These are phyloP conservation scores for Eucalyptus albens DNA, from an alignment of 345 rosid species.

Conservation along the genomic window DNA sequence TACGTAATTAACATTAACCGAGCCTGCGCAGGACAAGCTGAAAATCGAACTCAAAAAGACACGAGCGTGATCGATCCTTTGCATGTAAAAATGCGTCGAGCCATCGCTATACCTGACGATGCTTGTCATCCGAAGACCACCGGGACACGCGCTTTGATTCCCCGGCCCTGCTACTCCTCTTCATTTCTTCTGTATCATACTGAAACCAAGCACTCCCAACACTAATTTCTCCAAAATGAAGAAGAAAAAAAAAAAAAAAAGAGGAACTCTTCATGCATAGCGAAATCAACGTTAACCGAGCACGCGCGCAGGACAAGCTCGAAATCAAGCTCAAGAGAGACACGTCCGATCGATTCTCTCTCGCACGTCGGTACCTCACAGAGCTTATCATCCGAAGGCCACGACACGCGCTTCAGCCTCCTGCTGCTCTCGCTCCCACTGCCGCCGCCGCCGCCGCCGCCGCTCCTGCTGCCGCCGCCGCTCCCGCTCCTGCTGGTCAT, in stretches of 20 bases:
- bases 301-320: too few species aligned
- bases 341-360: background rate
- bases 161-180: background rate
- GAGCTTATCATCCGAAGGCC: background rate
- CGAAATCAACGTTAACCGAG: background rate
- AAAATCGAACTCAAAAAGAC: background rate
- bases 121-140: slow-evolving; percentile 38
- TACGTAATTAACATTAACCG: background rate
- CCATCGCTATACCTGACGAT: slow-evolving; percentile 43
- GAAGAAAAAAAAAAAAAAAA: too few species aligned
- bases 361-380: background rate
- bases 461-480: background rate
- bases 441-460: background rate
- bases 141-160: background rate
- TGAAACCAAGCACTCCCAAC: background rate
- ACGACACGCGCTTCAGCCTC: background rate
- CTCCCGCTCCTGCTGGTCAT: background rate
- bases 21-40: background rate
- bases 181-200: background rate
- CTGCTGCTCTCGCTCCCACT: background rate
- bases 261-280: background rate
- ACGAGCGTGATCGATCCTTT: background rate
- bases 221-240: background rate
- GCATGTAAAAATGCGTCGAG: background rate
- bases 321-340: background rate